phyloP scores from a whole-genome alignment of 2,329 filamentous ascomycete species.

The Botrytis deweyae region DNA sequence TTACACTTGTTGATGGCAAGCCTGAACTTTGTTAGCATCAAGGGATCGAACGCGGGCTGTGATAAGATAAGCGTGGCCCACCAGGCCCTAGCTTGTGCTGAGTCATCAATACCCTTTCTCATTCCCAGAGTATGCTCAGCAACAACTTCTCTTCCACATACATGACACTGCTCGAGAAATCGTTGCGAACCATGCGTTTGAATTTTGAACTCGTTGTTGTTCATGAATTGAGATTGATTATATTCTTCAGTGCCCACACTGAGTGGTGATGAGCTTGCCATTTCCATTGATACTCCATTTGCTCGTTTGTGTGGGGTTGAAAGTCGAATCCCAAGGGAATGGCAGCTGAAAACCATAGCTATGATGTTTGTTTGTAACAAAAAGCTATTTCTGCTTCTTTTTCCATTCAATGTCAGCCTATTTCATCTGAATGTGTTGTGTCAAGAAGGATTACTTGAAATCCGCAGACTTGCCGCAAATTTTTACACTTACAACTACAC shows the following conservation, averaged over 20 bases:
- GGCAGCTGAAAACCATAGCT: too few relatives aligned
- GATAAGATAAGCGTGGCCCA: not conserved
- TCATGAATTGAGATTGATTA: fast-evolving
- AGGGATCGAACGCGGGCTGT: not conserved
- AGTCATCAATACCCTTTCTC: not conserved
- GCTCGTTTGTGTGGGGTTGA: not conserved
- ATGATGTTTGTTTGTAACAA: too few relatives aligned
- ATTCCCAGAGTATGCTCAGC: too few relatives aligned
- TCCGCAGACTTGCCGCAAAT: not conserved
- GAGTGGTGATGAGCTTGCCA: not conserved
- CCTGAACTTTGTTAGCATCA: too few relatives aligned
- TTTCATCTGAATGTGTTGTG: fast-evolving
- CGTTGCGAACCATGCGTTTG: too few relatives aligned
- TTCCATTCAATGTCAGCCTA: too few relatives aligned
- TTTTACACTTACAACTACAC: not conserved
- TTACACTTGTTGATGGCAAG: not conserved
- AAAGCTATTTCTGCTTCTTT: too few relatives aligned
- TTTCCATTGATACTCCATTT: not conserved
- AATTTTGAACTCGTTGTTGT: not conserved
- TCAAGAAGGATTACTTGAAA: not conserved
- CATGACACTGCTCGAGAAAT: not conserved
- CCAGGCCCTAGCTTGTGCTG: not conserved
- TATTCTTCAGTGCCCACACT: too few relatives aligned
- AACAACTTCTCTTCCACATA: not conserved
- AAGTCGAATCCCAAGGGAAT: too few relatives aligned